Conservation (phyloP, 78 protist genomes). For the Dictyostelium purpureum region DNA sequence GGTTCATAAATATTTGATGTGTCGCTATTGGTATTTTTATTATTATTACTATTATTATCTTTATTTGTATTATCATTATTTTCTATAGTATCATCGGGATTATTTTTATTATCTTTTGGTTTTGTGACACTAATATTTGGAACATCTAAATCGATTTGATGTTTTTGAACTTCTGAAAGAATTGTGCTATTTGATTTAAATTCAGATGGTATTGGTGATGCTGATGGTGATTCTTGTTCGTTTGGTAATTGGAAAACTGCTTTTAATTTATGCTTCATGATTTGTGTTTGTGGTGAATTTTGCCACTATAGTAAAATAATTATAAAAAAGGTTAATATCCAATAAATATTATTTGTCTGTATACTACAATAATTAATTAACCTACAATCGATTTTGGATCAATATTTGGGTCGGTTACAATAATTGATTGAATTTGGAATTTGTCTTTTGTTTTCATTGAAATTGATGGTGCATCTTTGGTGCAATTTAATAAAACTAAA, state of each 20-base stretch:
- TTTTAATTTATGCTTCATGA: slow-evolving; percentile 69
- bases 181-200: neutral
- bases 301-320: slow-evolving; percentile 21
- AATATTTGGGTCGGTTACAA: slow-evolving; percentile 20
- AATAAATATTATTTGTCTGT: neutral
- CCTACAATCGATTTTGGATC: slow-evolving; percentile 67
- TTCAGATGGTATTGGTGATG: neutral
- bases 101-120: neutral
- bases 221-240: neutral
- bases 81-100: neutral
- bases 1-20: no score
- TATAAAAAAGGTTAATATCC: neutral
- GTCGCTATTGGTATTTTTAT: neutral
- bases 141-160: neutral
- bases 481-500: slow-evolving; percentile 55
- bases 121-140: no score
- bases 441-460: slow-evolving; percentile 76
- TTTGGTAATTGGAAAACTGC: slow-evolving; percentile 53
- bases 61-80: neutral
- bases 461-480: slow-evolving; percentile 62
- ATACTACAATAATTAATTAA: neutral
- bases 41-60: neutral
- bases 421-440: slow-evolving; percentile 65
- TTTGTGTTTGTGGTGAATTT: slow-evolving; percentile 16
- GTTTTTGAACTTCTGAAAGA: neutral